These are phyloP conservation scores for Pistacia integerrima DNA, from an alignment of 345 rosid genomes.

Conservation along the genomic window DNA sequence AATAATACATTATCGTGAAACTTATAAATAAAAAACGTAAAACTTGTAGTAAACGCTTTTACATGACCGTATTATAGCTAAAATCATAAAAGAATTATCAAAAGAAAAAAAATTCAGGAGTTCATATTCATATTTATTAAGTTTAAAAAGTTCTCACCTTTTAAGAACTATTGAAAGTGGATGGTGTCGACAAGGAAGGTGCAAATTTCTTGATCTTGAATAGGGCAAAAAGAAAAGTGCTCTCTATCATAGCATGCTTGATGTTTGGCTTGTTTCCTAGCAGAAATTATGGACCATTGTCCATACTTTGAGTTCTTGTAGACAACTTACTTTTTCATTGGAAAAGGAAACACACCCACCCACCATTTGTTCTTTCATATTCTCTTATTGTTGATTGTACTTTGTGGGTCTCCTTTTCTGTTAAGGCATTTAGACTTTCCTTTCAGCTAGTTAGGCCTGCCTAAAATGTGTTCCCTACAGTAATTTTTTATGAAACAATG, in stretches of 20 bases:
- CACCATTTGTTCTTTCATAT: conserved; percentile 21
- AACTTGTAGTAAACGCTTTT: too few relatives aligned
- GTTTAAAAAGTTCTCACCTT: too few relatives aligned
- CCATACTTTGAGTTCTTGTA: neutral
- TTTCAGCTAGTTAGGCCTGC: conserved; percentile 11
- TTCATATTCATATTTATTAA: too few relatives aligned
- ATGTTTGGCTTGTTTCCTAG: conserved; percentile 7
- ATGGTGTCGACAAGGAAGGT: conserved; percentile 6
- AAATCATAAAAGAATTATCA: too few relatives aligned
- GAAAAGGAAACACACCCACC: neutral
- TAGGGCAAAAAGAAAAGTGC: conserved; percentile 10
- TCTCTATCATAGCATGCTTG: neutral
- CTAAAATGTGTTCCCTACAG: neutral
- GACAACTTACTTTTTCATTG: neutral
- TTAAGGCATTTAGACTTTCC: neutral
- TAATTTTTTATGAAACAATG: neutral
- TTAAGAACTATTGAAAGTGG: neutral
- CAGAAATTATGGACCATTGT: conserved; percentile 34
- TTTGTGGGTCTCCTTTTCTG: conserved; percentile 22
- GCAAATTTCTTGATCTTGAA: conserved; percentile 8
- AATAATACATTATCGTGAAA: too few relatives aligned
- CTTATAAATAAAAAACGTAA: too few relatives aligned
- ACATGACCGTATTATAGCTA: too few relatives aligned
- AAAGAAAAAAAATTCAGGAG: too few relatives aligned
- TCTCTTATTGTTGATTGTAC: too few relatives aligned